Evolutionary conservation across 1,139 yeast species (phyloP), one percentile per base, ranked within the genome.

Genomic region (Pneumocystis jirovecii): DNA sequence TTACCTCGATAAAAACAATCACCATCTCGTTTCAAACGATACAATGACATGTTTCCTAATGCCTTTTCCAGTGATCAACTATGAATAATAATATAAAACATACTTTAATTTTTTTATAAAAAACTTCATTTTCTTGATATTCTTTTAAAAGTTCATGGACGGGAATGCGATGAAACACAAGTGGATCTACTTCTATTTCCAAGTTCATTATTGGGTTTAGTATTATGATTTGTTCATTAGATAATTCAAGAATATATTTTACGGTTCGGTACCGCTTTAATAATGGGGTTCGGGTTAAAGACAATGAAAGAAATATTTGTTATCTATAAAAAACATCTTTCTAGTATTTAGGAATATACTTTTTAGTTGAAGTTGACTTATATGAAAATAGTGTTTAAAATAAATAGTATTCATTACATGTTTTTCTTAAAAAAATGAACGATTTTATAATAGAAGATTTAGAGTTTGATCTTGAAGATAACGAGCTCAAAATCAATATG

Each of bases 401-500:
- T 37, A 37, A 37, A 10, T 12, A 10, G 15, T 37, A 25, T 25
- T 25, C 3, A 45, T 12, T 12, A 12, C 10, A 7, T 25, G 21
- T 50, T 57, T 70, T 69, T 63, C 70, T 70, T 50, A 3, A 15
- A 15, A 70, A 69, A 71, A 68, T 70, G 68, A 68, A 66, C 61
- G 70, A 69, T 64, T 65, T 66, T 57, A 68, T 65, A 44, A 64
- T 60, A 35, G 64, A 62, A 60, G 45, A 83, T 37, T 12, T 10
- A 70, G 87, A 85, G 72, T 85, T 84, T 70, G 88, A 85, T 69
- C 84, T 83, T 69, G 86, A 83, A 68, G 85, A 83, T 59, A 86
- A 84, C 37, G 76, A 71, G 29, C 72, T 65, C 34, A 65, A 68
- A 40, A 74, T 70, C 39, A 71, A 68, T 56, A 71, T 80, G 72